These are phyloP conservation scores for Neurospora sp. DNA, from an alignment of 495 filamentous ascomycete species.

Conservation along the genomic window DNA sequence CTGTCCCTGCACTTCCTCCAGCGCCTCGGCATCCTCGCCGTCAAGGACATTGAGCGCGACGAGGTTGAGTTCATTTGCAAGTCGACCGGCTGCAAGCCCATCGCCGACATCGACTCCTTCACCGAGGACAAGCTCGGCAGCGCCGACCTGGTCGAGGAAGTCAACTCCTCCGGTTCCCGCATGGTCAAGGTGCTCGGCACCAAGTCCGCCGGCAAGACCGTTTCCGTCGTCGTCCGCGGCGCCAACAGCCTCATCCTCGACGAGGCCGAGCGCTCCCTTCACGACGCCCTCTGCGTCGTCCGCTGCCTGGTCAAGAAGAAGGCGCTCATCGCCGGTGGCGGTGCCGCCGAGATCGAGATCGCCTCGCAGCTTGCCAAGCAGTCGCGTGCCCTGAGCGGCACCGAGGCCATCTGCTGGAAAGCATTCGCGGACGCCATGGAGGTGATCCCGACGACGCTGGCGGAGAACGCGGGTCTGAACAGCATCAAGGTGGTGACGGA, in stretches of 20 bases:
- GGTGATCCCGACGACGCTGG: slow-evolving; percentile 91
- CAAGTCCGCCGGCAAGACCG: slow-evolving; percentile 69
- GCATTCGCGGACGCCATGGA: slow-evolving; percentile 97
- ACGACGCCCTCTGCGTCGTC: slow-evolving; percentile 96
- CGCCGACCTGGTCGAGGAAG: slow-evolving; percentile 92
- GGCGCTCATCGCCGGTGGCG: slow-evolving; percentile 90
- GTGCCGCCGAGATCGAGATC: slow-evolving; percentile 92
- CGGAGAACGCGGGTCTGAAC: slow-evolving; percentile 95
- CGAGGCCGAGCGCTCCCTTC: slow-evolving; percentile 89
- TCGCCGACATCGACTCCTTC: slow-evolving; percentile 97
- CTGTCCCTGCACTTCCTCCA: slow-evolving; percentile 94
- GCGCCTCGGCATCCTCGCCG: slow-evolving; percentile 85
- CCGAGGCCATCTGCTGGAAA: slow-evolving; percentile 96
- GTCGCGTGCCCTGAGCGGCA: slow-evolving; percentile 73
- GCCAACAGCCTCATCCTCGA: slow-evolving; percentile 93
- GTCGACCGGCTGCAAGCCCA: slow-evolving; percentile 93
- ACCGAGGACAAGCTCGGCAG: slow-evolving; percentile 96
- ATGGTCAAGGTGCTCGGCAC: slow-evolving; percentile 94
- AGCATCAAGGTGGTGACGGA: slow-evolving; percentile 99
- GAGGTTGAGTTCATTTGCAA: slow-evolving; percentile 99
- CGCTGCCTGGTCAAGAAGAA: slow-evolving; percentile 98
- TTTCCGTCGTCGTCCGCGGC: slow-evolving; percentile 87
- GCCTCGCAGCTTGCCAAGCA: slow-evolving; percentile 70
- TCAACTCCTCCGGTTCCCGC: slow-evolving; percentile 73
- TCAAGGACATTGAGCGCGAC: slow-evolving; percentile 97